Evolutionary conservation across 2,329 filamentous ascomycete species (phyloP), one percentile per base, ranked within the genome.

Genomic region (Alternaria ventricosa): DNA sequence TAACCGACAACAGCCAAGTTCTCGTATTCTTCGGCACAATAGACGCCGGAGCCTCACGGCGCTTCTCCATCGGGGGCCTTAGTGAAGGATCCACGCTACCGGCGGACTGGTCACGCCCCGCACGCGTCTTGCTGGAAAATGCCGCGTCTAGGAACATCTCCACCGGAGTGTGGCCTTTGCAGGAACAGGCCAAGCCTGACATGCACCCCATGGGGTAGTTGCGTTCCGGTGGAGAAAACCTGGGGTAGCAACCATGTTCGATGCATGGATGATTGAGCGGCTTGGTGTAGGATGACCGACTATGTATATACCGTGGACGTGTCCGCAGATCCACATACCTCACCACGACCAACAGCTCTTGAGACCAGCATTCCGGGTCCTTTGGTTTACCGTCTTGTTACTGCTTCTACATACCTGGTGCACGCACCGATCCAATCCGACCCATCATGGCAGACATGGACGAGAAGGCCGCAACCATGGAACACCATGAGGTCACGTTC

Each of bases 401-500:
- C 18, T 30, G 28, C 20, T 22, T 13, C 18, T 23, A 6, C 18
- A 46, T 11, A 20, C 8, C 18, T 28, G n/a, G 23, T 18, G 53
- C 18, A 30, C 27, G 22, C 15, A 57, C 15, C 10, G 20, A 30
- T 23, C 27, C 27, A n/a, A 23, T 23, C 27, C 36, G 8, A 28
- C 10, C 15, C 22, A 60, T 20, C 47, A 63, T 57, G 60, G 47
- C 57, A 43, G 30, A 55, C 9, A 46, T 23, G 33, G 23, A 27
- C 23, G 61, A 66, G 28, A 64, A 66, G 25, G 13, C 54, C 15
- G 41, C 49, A 15, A 27, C 49, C 30, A 54, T 43, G 30, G 59
- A 65, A 57, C 54, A 59, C 20, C 27, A 61, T 9, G 65, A 61
- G 27, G 45, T 57, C n/a, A 41, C 36, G 30, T 55, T 66, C n/a